Conservation (phyloP, 2,329 filamentous ascomycete genomes). For the Aspergillus pseudoglaucus region DNA sequence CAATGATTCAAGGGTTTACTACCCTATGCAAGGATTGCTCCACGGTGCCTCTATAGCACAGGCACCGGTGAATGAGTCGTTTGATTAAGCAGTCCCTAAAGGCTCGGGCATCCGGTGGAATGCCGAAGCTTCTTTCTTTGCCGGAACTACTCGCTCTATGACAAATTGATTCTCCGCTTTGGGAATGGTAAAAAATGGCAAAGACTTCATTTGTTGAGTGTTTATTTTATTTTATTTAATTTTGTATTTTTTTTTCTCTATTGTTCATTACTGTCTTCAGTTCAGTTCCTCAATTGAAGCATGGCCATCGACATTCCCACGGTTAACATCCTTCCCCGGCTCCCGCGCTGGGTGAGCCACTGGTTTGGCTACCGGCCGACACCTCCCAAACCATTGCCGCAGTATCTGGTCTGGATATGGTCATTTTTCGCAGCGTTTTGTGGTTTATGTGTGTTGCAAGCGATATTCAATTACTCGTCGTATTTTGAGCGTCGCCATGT, state of each 20-base stretch:
- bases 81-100: neutral
- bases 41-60: too few species aligned
- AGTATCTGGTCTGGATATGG: slow-evolving; percentile 19
- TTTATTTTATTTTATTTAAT: neutral
- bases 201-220: neutral
- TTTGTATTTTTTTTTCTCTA: neutral
- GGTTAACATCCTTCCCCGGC: slow-evolving; percentile 7
- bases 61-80: too few species aligned
- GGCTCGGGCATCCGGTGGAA: neutral
- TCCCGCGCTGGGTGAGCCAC: slow-evolving; percentile 21
- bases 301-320: neutral
- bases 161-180: neutral
- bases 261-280: neutral
- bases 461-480: slow-evolving; percentile 20
- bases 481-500: slow-evolving; percentile 20
- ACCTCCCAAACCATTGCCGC: slow-evolving; percentile 15
- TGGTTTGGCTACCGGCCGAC: slow-evolving; percentile 23
- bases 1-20: too few species aligned
- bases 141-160: neutral
- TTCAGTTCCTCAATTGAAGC: neutral
- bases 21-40: too few species aligned
- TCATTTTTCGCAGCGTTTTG: slow-evolving; percentile 22
- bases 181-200: neutral
- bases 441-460: slow-evolving; percentile 19
- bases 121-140: neutral